Evolutionary conservation across 2,329 filamentous ascomycete genomes (phyloP), one percentile per base, ranked within the genome.

Genomic region (Aureobasidium lini): DNA sequence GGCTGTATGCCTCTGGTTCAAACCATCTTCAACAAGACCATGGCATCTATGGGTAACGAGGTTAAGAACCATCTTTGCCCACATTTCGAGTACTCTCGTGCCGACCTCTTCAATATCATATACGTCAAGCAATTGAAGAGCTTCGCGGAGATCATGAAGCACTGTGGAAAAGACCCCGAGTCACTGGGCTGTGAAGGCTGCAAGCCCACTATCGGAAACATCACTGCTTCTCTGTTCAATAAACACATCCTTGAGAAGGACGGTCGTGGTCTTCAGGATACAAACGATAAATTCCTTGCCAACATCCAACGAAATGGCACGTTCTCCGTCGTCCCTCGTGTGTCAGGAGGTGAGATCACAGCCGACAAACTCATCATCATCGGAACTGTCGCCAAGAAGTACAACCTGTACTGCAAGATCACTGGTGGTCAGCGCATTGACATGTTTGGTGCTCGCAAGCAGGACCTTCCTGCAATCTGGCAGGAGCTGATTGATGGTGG

Each of bases 231-330:
- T 28, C 77, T 95, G 3, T 95, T 86, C 80, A 96, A 96, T 73
- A 83, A 84, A 62, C 89, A 94, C 69, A 79, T 96, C 63, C 85
- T 96, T 78, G 84, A 89, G 64, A 79, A 81, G 61, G 78, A 84
- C 0, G 76, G 82, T 3, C 83, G 89, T 69, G 89, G 89, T 23
- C 79, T 95, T 0, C 91, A 95, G 72, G 91, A 96, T 62, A 96
- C 91, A 5, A 96, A 96, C 70, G 92, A 96, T 72, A 81, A 86
- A 46, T 96, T 89, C 72, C 76, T 96, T 52, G 91, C 85, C 54
- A 96, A 96, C 70, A 94, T 96, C 59, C 91, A 96, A 72, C 83
- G 91, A 39, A 91, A 96, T 72, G 91, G 91, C 42, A 96, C 90
- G 0, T 96, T 91, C 73, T 93, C 88, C 1, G 90, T 96, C 10